Base-by-base conservation (phyloP, 2,329 filamentous ascomycete species). In the Elsinoe arachidis region DNA sequence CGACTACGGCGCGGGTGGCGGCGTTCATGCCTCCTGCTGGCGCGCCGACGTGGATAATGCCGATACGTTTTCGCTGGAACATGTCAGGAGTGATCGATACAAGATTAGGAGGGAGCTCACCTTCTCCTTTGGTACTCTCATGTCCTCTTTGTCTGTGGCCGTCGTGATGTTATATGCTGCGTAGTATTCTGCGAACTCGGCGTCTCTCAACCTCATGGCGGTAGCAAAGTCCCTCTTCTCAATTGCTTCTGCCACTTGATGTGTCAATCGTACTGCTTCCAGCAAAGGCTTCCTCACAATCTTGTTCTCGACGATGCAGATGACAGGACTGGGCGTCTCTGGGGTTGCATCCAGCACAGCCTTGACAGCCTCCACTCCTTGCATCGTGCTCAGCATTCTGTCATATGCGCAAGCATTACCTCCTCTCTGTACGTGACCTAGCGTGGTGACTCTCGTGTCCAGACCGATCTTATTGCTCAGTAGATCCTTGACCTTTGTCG, bases 21-120 rank as follows among this genome's bases (percentile, higher is more conserved):
- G 92, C 91, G 73, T 99, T 99, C 88, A 99, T 97, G 66, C 93
- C 93, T 72, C 93, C 93, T 30, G 93, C 93, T 6, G 93, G 93
- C 11, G 93, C 93, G 66, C 93, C 93, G 21, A 97, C 91, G 67
- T 97, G 95, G 73, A 99, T 89, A 68, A 99, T 96, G 51, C 90
- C 93, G 66, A 99, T 88, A 63, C 84, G 85, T 88, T 97, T 90
- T 64, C 86, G 84, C 87, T 91, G 62, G 14, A 21, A 37, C 10
- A 15, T 57, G 43, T 62, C 19, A 57, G 47, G 12, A 14, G 10
- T 15, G 11, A 21, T 34, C 35, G 21, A 30, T 30, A 14, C 30
- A 19, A 14, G 14, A 7, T 1, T 52, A 6, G 2, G n/a, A 38
- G 30, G 38, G 44, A 10, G 72, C 80, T 61, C 68, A 87, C 87